Percentiles rank a stretch among this genome's conserved stretches.
These are phyloP conservation scores for Zarea fungicola DNA, from an alignment of 2,329 filamentous ascomycete species.

Conservation along the genomic window DNA sequence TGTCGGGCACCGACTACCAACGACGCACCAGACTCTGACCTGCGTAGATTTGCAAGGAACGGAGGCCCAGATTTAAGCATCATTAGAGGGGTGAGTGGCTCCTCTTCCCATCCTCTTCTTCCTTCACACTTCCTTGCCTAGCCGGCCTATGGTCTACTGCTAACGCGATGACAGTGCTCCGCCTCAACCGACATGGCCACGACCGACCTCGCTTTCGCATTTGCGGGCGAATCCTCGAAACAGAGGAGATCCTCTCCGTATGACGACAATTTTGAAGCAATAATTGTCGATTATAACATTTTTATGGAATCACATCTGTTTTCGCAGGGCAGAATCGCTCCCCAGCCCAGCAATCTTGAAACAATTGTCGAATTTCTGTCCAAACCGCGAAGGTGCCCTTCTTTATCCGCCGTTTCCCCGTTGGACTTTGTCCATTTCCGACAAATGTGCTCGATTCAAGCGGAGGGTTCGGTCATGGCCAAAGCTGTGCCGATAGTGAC, in stretches of 20 bases:
- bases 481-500: slow-evolving; percentile 28
- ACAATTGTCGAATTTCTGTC: background rate
- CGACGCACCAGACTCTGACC: background rate
- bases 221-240: too few species aligned
- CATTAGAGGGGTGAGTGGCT: slow-evolving; percentile 19
- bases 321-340: background rate
- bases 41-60: slow-evolving; percentile 11
- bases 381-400: slow-evolving; percentile 26
- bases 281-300: slow-evolving; percentile 30
- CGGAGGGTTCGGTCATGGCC: slow-evolving; percentile 29
- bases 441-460: slow-evolving; percentile 25
- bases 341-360: background rate
- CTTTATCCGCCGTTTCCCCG: slow-evolving; percentile 28
- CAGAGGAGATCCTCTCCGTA: slow-evolving; percentile 24
- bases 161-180: slow-evolving; percentile 3
- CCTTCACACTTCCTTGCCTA: background rate
- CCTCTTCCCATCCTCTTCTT: background rate
- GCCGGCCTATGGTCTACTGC: background rate
- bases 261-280: slow-evolving; percentile 30
- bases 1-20: background rate
- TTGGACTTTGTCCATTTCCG: slow-evolving; percentile 25
- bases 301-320: slow-evolving; percentile 17
- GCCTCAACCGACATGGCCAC: slow-evolving; percentile 17
- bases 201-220: too few species aligned
- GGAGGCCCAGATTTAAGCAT: slow-evolving; percentile 20